phyloP scores from a whole-genome alignment of 805 yeast species.

The Teunomyces funiuensis region DNA sequence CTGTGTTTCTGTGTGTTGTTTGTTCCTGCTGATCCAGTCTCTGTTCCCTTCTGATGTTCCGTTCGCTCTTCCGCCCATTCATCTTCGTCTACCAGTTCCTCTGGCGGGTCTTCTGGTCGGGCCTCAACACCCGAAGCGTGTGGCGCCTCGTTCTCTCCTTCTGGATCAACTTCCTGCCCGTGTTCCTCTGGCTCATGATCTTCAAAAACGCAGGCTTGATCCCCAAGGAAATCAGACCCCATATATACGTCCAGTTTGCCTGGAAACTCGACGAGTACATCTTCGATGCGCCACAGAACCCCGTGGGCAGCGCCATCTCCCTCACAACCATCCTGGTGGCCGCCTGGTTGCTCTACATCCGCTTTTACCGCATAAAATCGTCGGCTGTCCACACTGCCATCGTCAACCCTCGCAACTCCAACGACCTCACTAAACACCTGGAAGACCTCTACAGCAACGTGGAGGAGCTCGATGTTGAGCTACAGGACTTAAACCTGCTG shows the following conservation, averaged over 20 bases:
- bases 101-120: slow-evolving; percentile 21
- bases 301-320: slow-evolving; percentile 7
- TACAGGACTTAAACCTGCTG: slow-evolving; percentile 3
- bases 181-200: slow-evolving; percentile 53
- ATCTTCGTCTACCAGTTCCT: slow-evolving; percentile 12
- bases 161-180: slow-evolving; percentile 49
- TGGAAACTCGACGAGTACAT: slow-evolving; percentile 43
- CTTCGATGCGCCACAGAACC: slow-evolving; percentile 21
- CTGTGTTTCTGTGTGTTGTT: no score
- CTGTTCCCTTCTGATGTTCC: no score
- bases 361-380: slow-evolving; percentile 11
- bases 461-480: no score
- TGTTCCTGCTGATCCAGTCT: no score
- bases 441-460: no score
- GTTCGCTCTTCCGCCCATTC: slow-evolving; percentile 1
- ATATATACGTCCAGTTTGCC: slow-evolving; percentile 48
- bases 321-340: slow-evolving; percentile 1
- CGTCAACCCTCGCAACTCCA: background rate
- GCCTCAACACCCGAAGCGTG: slow-evolving; percentile 38
- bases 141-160: slow-evolving; percentile 45
- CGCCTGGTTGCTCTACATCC: slow-evolving; percentile 12
- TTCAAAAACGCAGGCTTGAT: slow-evolving; percentile 60
- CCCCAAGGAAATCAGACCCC: slow-evolving; percentile 55
- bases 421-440: background rate
- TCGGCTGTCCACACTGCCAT: background rate